Conservation (phyloP, 495 filamentous ascomycete species). For the Penicillium diatomitis region DNA sequence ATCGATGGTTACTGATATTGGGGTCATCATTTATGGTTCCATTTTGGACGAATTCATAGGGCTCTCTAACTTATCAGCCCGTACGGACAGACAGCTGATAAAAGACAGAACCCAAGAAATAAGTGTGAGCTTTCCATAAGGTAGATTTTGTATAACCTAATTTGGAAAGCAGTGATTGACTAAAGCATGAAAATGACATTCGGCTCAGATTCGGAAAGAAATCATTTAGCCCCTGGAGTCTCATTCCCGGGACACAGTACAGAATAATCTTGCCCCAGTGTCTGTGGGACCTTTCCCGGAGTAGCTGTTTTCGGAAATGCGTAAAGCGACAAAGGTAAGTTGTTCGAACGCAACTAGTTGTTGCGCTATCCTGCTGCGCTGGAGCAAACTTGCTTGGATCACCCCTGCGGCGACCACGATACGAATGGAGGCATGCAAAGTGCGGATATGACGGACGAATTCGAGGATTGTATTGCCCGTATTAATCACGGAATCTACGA, state of each 20-base stretch:
- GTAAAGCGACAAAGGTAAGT: constrained; percentile 39
- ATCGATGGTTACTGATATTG: no score
- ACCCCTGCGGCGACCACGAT: constrained; percentile 52
- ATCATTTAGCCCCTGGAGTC: not conserved
- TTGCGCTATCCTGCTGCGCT: constrained; percentile 15
- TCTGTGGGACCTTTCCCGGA: constrained; percentile 44
- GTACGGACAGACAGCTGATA: no score
- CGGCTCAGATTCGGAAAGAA: no score
- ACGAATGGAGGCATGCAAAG: constrained; percentile 28
- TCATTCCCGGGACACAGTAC: constrained; percentile 28
- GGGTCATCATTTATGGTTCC: no score
- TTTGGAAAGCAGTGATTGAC: no score
- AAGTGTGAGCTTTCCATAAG: no score
- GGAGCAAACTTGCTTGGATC: constrained; percentile 37
- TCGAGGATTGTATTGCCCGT: constrained; percentile 42
- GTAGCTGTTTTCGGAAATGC: constrained; percentile 47
- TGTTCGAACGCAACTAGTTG: constrained; percentile 18
- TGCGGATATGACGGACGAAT: constrained; percentile 46
- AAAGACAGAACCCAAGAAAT: no score
- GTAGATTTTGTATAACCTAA: no score
- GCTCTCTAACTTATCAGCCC: no score
- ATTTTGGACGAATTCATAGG: no score
- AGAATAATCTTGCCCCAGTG: constrained; percentile 35
- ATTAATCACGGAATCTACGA: constrained; percentile 58
- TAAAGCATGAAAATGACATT: no score